Evolutionary conservation across 2,329 filamentous ascomycete genomes (phyloP).

Genomic region (Penicillium vulpinum): DNA sequence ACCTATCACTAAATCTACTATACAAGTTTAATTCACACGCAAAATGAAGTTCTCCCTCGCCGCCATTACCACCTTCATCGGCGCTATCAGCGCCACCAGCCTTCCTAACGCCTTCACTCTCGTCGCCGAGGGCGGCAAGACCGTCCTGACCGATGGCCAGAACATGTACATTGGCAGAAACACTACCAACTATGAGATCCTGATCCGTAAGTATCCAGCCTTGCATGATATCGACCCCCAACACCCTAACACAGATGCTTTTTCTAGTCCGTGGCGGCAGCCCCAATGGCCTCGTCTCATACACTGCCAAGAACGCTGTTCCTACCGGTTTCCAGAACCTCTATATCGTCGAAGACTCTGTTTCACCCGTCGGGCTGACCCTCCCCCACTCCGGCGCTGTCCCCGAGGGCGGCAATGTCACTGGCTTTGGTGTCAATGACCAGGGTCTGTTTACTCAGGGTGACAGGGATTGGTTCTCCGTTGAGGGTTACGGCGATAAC

Average conservation of each 20-base stretch:
- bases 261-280: constrained; percentile 20
- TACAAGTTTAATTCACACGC: not conserved
- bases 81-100: constrained; percentile 22
- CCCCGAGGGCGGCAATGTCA: constrained; percentile 25
- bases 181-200: constrained; percentile 23
- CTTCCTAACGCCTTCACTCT: constrained; percentile 30
- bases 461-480: constrained; percentile 27
- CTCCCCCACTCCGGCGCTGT: constrained; percentile 30
- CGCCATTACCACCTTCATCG: constrained; percentile 22
- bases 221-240: not conserved
- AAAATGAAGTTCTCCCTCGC: constrained; percentile 33
- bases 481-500: constrained; percentile 26
- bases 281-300: constrained; percentile 24
- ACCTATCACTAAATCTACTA: not conserved
- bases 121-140: constrained; percentile 28
- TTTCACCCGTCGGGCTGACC: constrained; percentile 25
- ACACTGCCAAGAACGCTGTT: constrained; percentile 22
- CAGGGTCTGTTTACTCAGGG: constrained; percentile 30
- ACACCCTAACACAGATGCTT: not conserved
- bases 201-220: constrained; percentile 25
- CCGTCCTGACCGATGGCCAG: constrained; percentile 29
- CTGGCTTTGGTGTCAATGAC: constrained; percentile 27
- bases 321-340: constrained; percentile 33
- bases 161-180: constrained; percentile 25
- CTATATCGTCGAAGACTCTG: constrained; percentile 26